phyloP scores from a whole-genome alignment of 257 asterid genomes.

The Linderniella brevidens region DNA sequence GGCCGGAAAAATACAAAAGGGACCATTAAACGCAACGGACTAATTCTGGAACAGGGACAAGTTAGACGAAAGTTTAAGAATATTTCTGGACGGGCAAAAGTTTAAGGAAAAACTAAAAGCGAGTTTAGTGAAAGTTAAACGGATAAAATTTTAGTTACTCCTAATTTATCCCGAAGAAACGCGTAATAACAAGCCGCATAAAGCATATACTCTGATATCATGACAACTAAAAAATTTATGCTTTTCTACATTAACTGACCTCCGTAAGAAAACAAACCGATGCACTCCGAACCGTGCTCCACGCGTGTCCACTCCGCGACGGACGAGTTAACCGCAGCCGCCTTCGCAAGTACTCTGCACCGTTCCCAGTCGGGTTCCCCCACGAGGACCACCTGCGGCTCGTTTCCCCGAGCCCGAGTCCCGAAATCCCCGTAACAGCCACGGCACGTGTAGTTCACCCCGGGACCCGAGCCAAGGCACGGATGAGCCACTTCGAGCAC shows the following conservation, averaged over 20 bases:
- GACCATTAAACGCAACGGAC: too few species aligned
- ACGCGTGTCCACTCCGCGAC: conserved; percentile 20
- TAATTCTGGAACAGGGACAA: too few species aligned
- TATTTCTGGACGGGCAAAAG: too few species aligned
- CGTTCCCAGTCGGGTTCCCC: conserved; percentile 63
- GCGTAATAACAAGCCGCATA: too few species aligned
- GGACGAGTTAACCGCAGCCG: conserved; percentile 56
- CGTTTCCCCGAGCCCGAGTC: too few species aligned
- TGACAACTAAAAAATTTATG: conserved; percentile 2
- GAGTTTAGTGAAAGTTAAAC: too few species aligned
- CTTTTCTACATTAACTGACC: conserved; percentile 20
- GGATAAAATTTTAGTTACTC: too few species aligned
- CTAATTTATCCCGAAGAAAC: not conserved
- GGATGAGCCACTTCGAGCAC: conserved; percentile 57
- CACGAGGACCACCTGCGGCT: conserved; percentile 18
- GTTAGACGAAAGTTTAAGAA: too few species aligned
- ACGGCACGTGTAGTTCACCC: conserved; percentile 50
- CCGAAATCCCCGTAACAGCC: conserved; percentile 23
- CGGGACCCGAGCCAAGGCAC: conserved; percentile 38
- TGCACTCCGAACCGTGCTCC: conserved; percentile 26
- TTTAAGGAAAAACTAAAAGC: too few species aligned
- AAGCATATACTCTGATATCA: too few species aligned
- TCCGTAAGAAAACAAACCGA: conserved; percentile 40
- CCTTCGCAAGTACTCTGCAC: conserved; percentile 44
- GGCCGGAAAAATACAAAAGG: too few species aligned